These are phyloP conservation scores for Epichloe elymi DNA, from an alignment of 2,329 filamentous ascomycete species.

Conservation along the genomic window DNA sequence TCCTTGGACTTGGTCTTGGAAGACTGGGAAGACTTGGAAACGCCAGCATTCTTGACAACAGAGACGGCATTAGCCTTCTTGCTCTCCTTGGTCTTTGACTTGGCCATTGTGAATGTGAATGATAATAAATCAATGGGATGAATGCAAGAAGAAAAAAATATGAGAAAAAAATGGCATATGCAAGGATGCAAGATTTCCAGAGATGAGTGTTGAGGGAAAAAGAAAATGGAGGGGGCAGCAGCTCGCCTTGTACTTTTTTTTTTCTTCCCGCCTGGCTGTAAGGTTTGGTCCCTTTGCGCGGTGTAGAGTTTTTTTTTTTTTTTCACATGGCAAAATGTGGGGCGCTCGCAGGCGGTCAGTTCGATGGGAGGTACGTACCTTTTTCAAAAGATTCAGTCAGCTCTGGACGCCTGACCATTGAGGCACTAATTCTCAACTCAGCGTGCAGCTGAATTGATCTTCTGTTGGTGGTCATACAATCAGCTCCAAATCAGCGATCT, in stretches of 20 bases:
- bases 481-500: background rate
- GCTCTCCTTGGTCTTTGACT: conserved; percentile 46
- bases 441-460: background rate
- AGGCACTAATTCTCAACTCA: background rate
- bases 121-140: background rate
- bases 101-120: conserved; percentile 38
- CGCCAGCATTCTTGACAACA: conserved; percentile 50
- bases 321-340: conserved; percentile 22
- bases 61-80: conserved; percentile 40
- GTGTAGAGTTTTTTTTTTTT: conserved; percentile 16
- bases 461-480: background rate
- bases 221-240: conserved; percentile 5
- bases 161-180: background rate
- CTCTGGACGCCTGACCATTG: conserved; percentile 16
- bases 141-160: background rate
- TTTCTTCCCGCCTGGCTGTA: conserved; percentile 10
- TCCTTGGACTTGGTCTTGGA: conserved; percentile 56
- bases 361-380: background rate
- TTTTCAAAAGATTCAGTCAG: background rate
- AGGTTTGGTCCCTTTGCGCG: conserved; percentile 1
- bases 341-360: conserved; percentile 22
- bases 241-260: conserved; percentile 6
- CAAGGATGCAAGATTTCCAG: background rate
- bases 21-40: conserved; percentile 54
- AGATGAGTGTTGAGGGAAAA: background rate